Percentiles rank a stretch among this genome's conserved stretches.
phyloP scores from a whole-genome alignment of 1,284 basidiomycete genomes.

The Malassezia cuniculi region DNA sequence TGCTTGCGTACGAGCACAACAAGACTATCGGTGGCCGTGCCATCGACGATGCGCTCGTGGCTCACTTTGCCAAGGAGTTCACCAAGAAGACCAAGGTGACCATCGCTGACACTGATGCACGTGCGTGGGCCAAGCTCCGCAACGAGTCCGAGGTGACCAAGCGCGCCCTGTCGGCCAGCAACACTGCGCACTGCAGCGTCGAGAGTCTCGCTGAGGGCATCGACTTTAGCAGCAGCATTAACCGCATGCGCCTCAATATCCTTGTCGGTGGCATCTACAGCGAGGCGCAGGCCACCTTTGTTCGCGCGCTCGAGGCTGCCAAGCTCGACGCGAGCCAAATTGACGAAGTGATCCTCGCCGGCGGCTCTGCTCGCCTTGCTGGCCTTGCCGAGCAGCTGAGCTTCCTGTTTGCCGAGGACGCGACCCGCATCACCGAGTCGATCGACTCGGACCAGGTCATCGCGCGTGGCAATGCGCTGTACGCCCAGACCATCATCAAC shows the following conservation, averaged over 20 bases:
- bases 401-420: slow-evolving; percentile 58
- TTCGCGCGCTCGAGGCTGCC: slow-evolving; percentile 54
- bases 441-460: slow-evolving; percentile 79
- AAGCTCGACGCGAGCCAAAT: slow-evolving; percentile 64
- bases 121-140: slow-evolving; percentile 82
- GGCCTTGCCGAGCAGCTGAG: slow-evolving; percentile 66
- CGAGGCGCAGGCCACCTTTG: slow-evolving; percentile 56
- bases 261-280: slow-evolving; percentile 64
- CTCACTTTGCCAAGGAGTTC: slow-evolving; percentile 90
- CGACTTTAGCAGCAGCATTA: slow-evolving; percentile 84
- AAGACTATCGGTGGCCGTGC: slow-evolving; percentile 53
- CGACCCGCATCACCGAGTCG: slow-evolving; percentile 50
- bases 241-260: slow-evolving; percentile 84
- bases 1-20: slow-evolving; percentile 49
- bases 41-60: slow-evolving; percentile 70
- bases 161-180: slow-evolving; percentile 74
- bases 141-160: slow-evolving; percentile 91
- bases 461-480: slow-evolving; percentile 73
- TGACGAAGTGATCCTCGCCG: slow-evolving; percentile 71
- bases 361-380: slow-evolving; percentile 71
- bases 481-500: slow-evolving; percentile 52
- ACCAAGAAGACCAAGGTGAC: slow-evolving; percentile 85
- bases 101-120: slow-evolving; percentile 51
- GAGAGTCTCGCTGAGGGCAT: slow-evolving; percentile 88
- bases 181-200: slow-evolving; percentile 74